These are phyloP conservation scores for Hsuehochloa calcarea DNA, from an alignment of 176 grass and related monocot genomes.

Conservation along the genomic window DNA sequence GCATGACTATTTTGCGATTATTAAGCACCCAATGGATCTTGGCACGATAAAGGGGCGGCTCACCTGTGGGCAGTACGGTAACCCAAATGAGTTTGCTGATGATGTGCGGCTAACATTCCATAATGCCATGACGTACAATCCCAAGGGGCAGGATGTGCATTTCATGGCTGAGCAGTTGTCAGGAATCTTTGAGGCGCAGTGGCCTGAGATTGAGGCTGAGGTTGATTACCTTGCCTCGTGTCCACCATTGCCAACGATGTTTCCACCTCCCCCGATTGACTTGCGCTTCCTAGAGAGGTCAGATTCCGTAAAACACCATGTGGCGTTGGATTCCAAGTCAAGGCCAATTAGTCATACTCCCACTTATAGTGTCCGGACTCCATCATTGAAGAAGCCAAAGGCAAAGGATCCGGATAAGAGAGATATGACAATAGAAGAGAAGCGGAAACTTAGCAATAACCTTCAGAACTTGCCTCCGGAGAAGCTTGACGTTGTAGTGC, in stretches of 20 bases:
- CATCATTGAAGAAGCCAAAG: slow-evolving; percentile 88
- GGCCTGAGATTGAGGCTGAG: slow-evolving; percentile 77
- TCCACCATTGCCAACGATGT: slow-evolving; percentile 55
- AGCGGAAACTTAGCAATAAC: slow-evolving; percentile 84
- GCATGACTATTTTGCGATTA: slow-evolving; percentile 76
- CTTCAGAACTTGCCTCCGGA: slow-evolving; percentile 83
- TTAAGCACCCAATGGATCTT: slow-evolving; percentile 93
- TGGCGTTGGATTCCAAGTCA: slow-evolving; percentile 48
- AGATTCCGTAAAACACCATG: slow-evolving; percentile 48
- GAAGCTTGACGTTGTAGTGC: slow-evolving; percentile 79
- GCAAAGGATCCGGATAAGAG: slow-evolving; percentile 94
- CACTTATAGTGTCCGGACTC: slow-evolving; percentile 46
- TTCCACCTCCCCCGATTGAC: slow-evolving; percentile 53
- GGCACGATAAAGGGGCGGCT: slow-evolving; percentile 77
- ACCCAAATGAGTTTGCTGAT: slow-evolving; percentile 77
- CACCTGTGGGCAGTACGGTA: slow-evolving; percentile 64
- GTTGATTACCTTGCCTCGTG: slow-evolving; percentile 56
- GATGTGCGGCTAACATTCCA: slow-evolving; percentile 86
- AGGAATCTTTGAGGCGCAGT: slow-evolving; percentile 73
- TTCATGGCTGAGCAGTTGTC: slow-evolving; percentile 81
- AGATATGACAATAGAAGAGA: slow-evolving; percentile 98
- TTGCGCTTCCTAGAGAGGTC: slow-evolving; percentile 68
- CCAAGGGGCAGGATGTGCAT: slow-evolving; percentile 92
- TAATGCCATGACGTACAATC: slow-evolving; percentile 97
- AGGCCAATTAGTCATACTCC: slow-evolving; percentile 49